phyloP scores from a whole-genome alignment of 441 rosid species.

The Pelargonium australe region DNA sequence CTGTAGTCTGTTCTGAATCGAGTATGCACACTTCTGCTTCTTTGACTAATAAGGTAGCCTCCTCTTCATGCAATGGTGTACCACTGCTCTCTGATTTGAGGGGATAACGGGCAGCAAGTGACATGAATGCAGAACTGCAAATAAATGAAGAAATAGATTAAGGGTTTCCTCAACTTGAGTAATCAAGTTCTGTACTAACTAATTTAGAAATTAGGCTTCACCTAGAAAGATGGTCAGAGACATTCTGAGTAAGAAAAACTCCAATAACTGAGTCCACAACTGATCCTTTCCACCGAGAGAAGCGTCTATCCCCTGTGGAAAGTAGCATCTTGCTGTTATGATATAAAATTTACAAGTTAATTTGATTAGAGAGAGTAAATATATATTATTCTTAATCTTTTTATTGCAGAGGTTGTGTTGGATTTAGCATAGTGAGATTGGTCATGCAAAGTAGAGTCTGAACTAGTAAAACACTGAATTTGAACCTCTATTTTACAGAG shows the following conservation, averaged over 20 bases:
- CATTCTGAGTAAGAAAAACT: conserved; percentile 51
- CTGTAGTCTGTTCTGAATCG: conserved; percentile 31
- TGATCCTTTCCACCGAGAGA: conserved; percentile 98
- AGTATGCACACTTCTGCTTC: conserved; percentile 51
- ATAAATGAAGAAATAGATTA: conserved; percentile 19
- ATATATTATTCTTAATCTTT: too few species aligned
- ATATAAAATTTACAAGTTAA: background rate
- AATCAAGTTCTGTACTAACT: conserved; percentile 10
- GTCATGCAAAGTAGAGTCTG: conserved; percentile 36
- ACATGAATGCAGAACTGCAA: conserved; percentile 95
- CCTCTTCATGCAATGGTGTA: conserved; percentile 21
- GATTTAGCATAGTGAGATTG: conserved; percentile 19
- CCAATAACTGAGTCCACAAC: conserved; percentile 96
- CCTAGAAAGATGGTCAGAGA: conserved; percentile 98
- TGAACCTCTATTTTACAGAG: conserved; percentile 24
- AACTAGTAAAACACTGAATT: conserved; percentile 12
- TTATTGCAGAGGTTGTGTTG: background rate
- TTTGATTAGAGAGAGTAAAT: background rate
- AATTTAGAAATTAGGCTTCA: conserved; percentile 17
- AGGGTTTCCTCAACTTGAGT: conserved; percentile 6
- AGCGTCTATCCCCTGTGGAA: conserved; percentile 88
- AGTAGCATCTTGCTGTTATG: conserved; percentile 14
- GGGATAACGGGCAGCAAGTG: conserved; percentile 74
- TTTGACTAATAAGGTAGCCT: conserved; percentile 34
- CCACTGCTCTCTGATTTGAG: conserved; percentile 33